A percentile compares a stretch with the other conserved stretches of the same genome.
Conservation (phyloP, 805 yeast genomes). For the Dipodascopsis uninucleata region DNA sequence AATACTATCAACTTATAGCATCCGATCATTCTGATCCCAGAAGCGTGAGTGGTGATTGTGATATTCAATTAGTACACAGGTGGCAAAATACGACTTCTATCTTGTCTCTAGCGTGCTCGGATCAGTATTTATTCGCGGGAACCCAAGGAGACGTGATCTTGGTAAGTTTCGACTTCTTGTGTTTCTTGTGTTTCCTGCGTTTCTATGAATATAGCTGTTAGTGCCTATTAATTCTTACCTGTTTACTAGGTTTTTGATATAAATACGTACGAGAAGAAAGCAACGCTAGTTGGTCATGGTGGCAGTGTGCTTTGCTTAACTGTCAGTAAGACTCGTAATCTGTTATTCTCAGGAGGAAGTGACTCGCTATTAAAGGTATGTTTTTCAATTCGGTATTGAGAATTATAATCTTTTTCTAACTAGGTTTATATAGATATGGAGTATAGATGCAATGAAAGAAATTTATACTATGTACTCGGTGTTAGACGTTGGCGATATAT, state of each 20-base stretch:
- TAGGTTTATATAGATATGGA: constrained; percentile 50
- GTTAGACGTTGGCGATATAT: constrained; percentile 90
- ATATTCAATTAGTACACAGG: constrained; percentile 49
- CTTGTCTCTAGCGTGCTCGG: constrained; percentile 48
- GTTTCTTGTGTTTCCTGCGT: no score
- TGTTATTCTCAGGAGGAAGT: constrained; percentile 78
- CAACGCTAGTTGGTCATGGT: constrained; percentile 56
- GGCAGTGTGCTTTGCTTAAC: constrained; percentile 71
- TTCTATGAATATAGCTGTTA: background rate
- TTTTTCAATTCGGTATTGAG: background rate
- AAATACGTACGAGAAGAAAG: constrained; percentile 54
- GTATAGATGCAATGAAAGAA: constrained; percentile 42
- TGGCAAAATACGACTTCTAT: constrained; percentile 77
- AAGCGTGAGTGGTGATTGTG: no score
- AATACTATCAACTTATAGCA: no score
- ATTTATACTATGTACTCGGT: constrained; percentile 76
- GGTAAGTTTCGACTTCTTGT: constrained; percentile 39
- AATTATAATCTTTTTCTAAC: no score
- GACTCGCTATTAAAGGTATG: constrained; percentile 74
- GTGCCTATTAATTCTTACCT: background rate
- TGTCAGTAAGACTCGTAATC: constrained; percentile 45
- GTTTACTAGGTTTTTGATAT: constrained; percentile 47
- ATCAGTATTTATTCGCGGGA: constrained; percentile 64
- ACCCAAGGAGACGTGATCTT: constrained; percentile 80
- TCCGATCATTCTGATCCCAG: no score